Percentiles rank a stretch among this genome's conserved stretches.
Evolutionary conservation across 345 rosid genomes (phyloP).

Genomic region (Carallia pectinifolia): DNA sequence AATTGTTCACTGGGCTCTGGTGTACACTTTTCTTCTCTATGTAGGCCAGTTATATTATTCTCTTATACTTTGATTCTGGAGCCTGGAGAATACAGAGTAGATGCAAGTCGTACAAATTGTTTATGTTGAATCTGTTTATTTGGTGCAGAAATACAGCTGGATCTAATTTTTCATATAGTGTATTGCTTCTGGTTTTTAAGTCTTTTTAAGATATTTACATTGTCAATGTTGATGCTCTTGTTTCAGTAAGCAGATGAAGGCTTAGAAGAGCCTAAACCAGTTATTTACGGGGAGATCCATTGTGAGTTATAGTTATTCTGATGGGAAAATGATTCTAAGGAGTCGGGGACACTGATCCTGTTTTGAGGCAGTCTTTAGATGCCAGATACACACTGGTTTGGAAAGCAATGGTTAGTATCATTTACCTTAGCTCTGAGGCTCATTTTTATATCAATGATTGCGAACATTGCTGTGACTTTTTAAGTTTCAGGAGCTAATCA

Average conservation of each 20-base stretch:
- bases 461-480: not conserved
- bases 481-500: not conserved
- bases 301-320: conserved; percentile 31
- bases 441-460: conserved; percentile 5
- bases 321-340: conserved; percentile 23
- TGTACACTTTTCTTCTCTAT: conserved; percentile 65
- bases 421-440: not conserved
- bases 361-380: not conserved
- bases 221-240: conserved; percentile 15
- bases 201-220: conserved; percentile 6
- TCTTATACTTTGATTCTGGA: too few relatives aligned
- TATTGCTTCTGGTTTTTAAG: not conserved
- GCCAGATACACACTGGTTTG: not conserved
- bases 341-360: conserved; percentile 23
- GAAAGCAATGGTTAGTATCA: conserved; percentile 44
- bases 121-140: conserved; percentile 17
- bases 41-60: conserved; percentile 42
- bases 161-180: not conserved
- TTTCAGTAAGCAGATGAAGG: conserved; percentile 45
- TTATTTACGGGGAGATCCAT: conserved; percentile 54
- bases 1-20: conserved; percentile 77
- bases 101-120: too few relatives aligned
- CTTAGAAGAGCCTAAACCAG: conserved; percentile 50
- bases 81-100: too few relatives aligned
- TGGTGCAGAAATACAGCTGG: conserved; percentile 53